phyloP scores from a whole-genome alignment of 352 stramenopile species.

The Phytophthora melonis region DNA sequence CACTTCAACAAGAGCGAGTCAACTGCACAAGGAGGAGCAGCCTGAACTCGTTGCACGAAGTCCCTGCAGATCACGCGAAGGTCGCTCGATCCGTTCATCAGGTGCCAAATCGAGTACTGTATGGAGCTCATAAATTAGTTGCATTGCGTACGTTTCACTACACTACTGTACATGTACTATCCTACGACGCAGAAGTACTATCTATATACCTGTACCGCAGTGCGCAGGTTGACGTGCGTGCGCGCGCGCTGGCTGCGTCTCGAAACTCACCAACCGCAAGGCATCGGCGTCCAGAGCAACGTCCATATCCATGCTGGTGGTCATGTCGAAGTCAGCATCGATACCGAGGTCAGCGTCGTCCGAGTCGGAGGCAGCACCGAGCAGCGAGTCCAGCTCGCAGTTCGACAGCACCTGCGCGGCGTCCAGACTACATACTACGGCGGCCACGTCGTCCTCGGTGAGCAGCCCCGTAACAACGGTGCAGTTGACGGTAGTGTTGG shows the following conservation, averaged over 20 bases:
- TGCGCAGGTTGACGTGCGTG: neutral
- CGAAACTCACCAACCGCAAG: neutral
- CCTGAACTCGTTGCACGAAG: no score
- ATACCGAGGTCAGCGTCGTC: neutral
- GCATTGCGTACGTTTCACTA: no score
- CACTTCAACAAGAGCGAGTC: no score
- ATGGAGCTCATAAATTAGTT: no score
- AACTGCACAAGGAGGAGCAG: no score
- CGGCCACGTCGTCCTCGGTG: constrained; percentile 19
- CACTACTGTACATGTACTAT: no score
- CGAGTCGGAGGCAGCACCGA: constrained; percentile 5
- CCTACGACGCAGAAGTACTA: no score
- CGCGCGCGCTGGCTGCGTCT: neutral
- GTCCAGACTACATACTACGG: constrained; percentile 7
- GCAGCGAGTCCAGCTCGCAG: constrained; percentile 22
- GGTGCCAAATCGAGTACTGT: no score
- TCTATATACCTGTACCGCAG: no score
- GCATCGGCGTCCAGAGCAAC: neutral
- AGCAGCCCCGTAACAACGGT: neutral
- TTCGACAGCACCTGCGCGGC: neutral
- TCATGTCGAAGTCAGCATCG: neutral
- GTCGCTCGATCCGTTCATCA: no score
- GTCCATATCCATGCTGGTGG: neutral
- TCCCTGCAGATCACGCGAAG: no score
- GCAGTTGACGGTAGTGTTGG: neutral